These are phyloP conservation scores for Helianthus tuberosus DNA, from an alignment of 129 eudicot species.

Conservation along the genomic window DNA sequence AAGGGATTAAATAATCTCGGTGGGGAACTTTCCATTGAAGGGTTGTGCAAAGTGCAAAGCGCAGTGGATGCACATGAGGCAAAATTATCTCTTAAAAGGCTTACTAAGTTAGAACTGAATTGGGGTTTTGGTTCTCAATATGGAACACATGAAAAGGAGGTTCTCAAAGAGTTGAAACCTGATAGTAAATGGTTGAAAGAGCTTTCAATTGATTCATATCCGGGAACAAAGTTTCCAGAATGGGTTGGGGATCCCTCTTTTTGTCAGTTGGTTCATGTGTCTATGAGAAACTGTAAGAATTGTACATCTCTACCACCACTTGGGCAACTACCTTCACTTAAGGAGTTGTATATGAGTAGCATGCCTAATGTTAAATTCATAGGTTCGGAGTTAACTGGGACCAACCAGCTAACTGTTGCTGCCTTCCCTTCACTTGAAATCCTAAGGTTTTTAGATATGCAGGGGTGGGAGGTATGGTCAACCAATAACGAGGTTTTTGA, in stretches of 20 bases:
- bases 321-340: not conserved
- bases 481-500: too few species aligned
- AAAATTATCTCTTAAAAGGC: too few species aligned
- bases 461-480: too few species aligned
- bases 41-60: too few species aligned
- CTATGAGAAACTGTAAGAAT: not conserved
- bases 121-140: not conserved
- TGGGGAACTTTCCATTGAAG: too few species aligned
- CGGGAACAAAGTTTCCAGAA: constrained; percentile 5
- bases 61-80: too few species aligned
- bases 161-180: not conserved
- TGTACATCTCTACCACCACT: constrained; percentile 12
- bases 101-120: not conserved
- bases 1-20: too few species aligned
- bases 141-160: not conserved
- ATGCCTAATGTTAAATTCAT: not conserved
- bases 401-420: not conserved
- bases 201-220: not conserved
- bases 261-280: not conserved
- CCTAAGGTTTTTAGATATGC: too few species aligned
- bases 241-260: constrained; percentile 42
- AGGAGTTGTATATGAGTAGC: not conserved
- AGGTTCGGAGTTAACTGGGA: constrained; percentile 9
- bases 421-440: too few species aligned
- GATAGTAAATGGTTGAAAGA: not conserved